Base-by-base conservation (phyloP, 2,329 filamentous ascomycete species). In the Ceratocystis papillata region DNA sequence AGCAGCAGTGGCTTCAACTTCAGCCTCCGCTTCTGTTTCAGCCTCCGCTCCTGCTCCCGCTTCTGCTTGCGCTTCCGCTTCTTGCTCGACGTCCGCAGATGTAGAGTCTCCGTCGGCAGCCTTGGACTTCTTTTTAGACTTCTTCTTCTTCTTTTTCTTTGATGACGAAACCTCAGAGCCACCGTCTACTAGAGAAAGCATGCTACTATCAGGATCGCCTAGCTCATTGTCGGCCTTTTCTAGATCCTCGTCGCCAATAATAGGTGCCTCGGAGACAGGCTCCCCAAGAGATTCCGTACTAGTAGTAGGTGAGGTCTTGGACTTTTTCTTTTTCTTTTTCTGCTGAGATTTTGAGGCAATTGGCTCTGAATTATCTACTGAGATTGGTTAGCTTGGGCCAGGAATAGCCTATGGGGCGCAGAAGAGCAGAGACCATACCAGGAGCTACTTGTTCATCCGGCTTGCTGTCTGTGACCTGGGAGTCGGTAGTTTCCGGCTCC, bases 251-350 rank as follows among this genome's bases (percentile, higher is more conserved):
- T 46, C 55, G n/a, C 6, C 28, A 22, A 25, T 41, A n/a, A 25
- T 15, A 4, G 64, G 28, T 25, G 61, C 55, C 46, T 60, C 57
- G 30, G 30, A 22, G 25, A 22, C 65, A 28, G 59, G n/a, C 3
- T 41, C 37, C 5, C 22, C 57, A 30, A 63, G 37, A 28, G 53
- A 37, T 12, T 63, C 45, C 6, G 44, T 37, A 46, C n/a, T 46
- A 57, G 61, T 46, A 25, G 55, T 61, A 12, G 55, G 57, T 8
- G 66, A 41, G 44, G 22, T 68, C 57, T 66, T 66, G 46, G 30
- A 45, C 61, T 63, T 64, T 45, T 61, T 64, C 60, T 64, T 62
- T 53, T 66, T 67, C 57, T 65, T 68, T 15, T 64, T 66, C 25
- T 68, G 62, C 64, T 53, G 46, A n/a, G 59, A 46, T 62, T 53